Evolutionary conservation across 2,329 filamentous ascomycete species (phyloP), one percentile per base, ranked within the genome.

Genomic region (Fusarium odoratissimum): DNA sequence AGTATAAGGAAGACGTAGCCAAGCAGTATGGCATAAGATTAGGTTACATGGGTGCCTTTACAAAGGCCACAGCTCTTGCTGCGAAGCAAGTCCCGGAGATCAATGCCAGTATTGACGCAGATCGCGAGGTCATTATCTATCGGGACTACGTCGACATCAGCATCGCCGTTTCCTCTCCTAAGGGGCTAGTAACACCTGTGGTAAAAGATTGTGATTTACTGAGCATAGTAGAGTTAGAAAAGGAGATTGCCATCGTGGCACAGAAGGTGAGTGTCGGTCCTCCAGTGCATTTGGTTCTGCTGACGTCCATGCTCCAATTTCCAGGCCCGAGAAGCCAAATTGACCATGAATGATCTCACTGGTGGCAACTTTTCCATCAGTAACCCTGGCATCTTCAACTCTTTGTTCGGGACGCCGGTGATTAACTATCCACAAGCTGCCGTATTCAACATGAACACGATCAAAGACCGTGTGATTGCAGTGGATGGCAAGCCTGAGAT

Each of bases 301-400:
- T n/a, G n/a, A n/a, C n/a, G n/a, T n/a, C n/a, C n/a, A n/a, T n/a
- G n/a, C n/a, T n/a, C n/a, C n/a, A n/a, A n/a, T n/a, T n/a, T n/a
- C n/a, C n/a, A n/a, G 78, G 91, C 91, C 71, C 86, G 90, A 51
- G 91, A 93, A 72, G 91, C 91, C 80, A 93, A 93, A 85, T 87
- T 93, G 60, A 93, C 92, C 86, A 91, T 92, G 44, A 91, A 93
- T 76, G 91, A 93, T 80, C 92, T 92, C 85, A 90, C 92, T 83
- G 92, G 92, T 44, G 91, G 91, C 75, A 93, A 91, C 76, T 92
- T 93, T 83, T 93, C 91, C 77, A 93, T 93, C 82, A 92, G 90
- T 82, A 93, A 93, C 86, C 92, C 93, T 88, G 91, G 91, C 75
- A 93, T 93, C 90, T 93, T 93, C 81, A 77, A 77, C 28, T 80